Percentiles rank a stretch among this genome's conserved stretches.
Evolutionary conservation across 352 stramenopile species (phyloP).

Genomic region (Phytophthora ramorum): DNA sequence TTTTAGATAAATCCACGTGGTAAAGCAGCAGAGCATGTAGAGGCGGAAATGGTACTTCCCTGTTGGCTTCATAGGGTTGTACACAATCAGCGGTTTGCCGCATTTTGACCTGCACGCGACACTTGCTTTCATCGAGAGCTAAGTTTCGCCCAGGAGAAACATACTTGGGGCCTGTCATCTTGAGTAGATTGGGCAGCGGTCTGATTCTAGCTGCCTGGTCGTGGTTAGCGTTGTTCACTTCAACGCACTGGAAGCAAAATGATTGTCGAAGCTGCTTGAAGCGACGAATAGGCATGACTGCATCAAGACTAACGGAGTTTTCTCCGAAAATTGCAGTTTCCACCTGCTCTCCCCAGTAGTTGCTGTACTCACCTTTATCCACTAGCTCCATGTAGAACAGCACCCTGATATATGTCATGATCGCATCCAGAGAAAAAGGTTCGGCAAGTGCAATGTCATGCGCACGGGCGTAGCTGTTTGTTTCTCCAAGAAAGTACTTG

Average conservation of each 20-base stretch:
- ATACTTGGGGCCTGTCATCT: constrained; percentile 1
- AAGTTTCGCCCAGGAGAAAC: constrained; percentile 1
- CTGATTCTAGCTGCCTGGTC: constrained; percentile 9
- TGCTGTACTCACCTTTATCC: constrained; percentile 36
- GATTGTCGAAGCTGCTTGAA: constrained; percentile 38
- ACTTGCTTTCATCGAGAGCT: constrained; percentile 14
- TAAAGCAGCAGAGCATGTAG: constrained; percentile 38
- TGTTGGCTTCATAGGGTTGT: constrained; percentile 20
- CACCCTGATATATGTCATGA: constrained; percentile 15
- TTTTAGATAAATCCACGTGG: constrained; percentile 33
- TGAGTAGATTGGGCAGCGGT: constrained; percentile 1
- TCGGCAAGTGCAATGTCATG: constrained; percentile 5
- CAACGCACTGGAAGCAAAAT: constrained; percentile 32
- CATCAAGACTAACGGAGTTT: constrained; percentile 5
- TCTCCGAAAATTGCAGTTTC: constrained; percentile 22
- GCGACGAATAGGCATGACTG: constrained; percentile 30
- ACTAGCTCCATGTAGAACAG: constrained; percentile 21
- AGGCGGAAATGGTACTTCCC: constrained; percentile 47
- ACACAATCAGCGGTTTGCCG: constrained; percentile 12
- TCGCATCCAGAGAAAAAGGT: constrained; percentile 14
- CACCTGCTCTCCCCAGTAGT: constrained; percentile 40
- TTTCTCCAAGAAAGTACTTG: constrained; percentile 35
- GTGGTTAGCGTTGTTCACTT: constrained; percentile 2
- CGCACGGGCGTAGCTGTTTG: constrained; percentile 16
- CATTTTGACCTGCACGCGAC: constrained; percentile 11